A percentile compares a stretch with the other conserved stretches of the same genome.
Evolutionary conservation across 148 eudicot genomes (phyloP).

Genomic region (Fagopyrum homotropicum): DNA sequence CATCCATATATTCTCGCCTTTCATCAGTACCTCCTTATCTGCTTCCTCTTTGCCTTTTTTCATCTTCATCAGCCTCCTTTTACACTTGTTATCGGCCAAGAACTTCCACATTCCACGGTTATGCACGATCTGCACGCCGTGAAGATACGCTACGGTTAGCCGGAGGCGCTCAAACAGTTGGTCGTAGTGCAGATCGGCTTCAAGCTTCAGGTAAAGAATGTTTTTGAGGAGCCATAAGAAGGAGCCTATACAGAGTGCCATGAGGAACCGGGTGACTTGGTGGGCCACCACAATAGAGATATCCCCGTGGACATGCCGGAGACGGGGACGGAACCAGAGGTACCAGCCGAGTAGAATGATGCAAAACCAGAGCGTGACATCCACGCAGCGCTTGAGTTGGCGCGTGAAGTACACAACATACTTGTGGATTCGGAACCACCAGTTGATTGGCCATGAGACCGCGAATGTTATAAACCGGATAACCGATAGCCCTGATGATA

Average conservation of each 20-base stretch:
- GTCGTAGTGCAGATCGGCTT: conserved; percentile 1
- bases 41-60: background rate
- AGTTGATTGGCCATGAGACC: background rate
- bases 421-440: background rate
- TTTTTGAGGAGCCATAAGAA: background rate
- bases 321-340: conserved; percentile 8
- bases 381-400: background rate
- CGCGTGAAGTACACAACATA: background rate
- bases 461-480: background rate
- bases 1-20: background rate
- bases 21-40: background rate
- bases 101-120: background rate
- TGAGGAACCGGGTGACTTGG: conserved; percentile 9
- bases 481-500: background rate
- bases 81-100: background rate
- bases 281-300: background rate
- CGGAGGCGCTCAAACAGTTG: conserved; percentile 4
- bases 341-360: background rate
- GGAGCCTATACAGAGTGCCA: background rate
- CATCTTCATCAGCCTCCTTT: background rate
- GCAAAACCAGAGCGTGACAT: conserved; percentile 6
- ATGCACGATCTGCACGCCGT: background rate
- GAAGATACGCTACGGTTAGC: background rate
- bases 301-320: background rate
- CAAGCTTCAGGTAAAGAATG: background rate